These are phyloP conservation scores for Penicillium pancosmium DNA, from an alignment of 495 filamentous ascomycete genomes.

Conservation along the genomic window DNA sequence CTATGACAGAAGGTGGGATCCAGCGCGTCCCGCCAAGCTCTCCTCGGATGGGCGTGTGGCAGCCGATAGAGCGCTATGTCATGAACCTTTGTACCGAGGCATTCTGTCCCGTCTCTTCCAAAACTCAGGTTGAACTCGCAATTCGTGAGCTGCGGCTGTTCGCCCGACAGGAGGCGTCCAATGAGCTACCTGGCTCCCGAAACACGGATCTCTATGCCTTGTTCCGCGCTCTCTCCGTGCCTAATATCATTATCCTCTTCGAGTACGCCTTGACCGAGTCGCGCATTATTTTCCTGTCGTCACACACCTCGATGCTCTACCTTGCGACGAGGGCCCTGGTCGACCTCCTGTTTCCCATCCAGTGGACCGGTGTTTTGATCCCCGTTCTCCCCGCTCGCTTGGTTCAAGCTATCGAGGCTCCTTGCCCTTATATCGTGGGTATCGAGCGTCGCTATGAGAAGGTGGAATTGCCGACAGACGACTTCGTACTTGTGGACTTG, in stretches of 20 bases:
- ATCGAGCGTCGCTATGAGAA: slow-evolving; percentile 93
- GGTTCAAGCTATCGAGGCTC: slow-evolving; percentile 87
- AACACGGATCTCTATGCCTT: slow-evolving; percentile 92
- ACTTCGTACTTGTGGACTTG: slow-evolving; percentile 92
- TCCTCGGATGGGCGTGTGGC: slow-evolving; percentile 92
- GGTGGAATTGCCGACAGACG: slow-evolving; percentile 90
- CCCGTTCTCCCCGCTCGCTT: slow-evolving; percentile 87
- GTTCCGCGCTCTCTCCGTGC: slow-evolving; percentile 84
- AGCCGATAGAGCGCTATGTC: slow-evolving; percentile 94
- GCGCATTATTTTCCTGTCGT: slow-evolving; percentile 93
- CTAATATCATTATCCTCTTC: slow-evolving; percentile 88
- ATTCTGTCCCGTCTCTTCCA: slow-evolving; percentile 84
- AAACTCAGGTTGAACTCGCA: slow-evolving; percentile 92
- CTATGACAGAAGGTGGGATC: slow-evolving; percentile 88
- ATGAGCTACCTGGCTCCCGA: slow-evolving; percentile 90
- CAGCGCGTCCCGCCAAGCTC: slow-evolving; percentile 84
- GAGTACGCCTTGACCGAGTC: slow-evolving; percentile 94
- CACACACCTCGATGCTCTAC: slow-evolving; percentile 94
- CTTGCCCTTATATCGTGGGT: slow-evolving; percentile 95
- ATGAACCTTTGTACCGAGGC: slow-evolving; percentile 97
- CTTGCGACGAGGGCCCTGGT: slow-evolving; percentile 82
- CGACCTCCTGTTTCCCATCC: slow-evolving; percentile 84
- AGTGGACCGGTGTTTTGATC: slow-evolving; percentile 92
- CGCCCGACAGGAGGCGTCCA: slow-evolving; percentile 87
- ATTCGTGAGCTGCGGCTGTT: slow-evolving; percentile 90